A percentile compares a stretch with the other conserved stretches of the same genome.
Evolutionary conservation across 108 stramenopile genomes (phyloP).

Genomic region (Cyclotella choctawhatcheeana): DNA sequence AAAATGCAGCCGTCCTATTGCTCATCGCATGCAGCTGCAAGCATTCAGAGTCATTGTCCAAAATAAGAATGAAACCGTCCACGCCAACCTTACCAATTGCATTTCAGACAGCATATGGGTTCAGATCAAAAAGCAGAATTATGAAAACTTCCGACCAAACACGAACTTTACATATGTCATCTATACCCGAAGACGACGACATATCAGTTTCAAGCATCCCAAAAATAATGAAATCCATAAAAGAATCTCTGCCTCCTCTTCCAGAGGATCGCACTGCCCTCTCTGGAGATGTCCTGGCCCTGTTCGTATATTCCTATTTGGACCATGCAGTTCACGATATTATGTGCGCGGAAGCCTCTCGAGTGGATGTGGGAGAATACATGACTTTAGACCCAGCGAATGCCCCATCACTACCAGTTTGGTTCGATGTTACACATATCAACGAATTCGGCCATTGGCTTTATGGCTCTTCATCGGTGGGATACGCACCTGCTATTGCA

Average conservation of each 20-base stretch:
- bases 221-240: constrained; percentile 4
- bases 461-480: constrained; percentile 20
- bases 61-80: too few species aligned
- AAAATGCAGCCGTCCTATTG: too few species aligned
- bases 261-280: constrained; percentile 81
- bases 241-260: constrained; percentile 56
- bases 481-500: constrained; percentile 66
- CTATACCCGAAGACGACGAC: constrained; percentile 46
- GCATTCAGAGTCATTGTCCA: too few species aligned
- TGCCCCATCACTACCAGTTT: constrained; percentile 55
- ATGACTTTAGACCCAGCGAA: constrained; percentile 8
- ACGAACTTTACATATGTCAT: constrained; percentile 25
- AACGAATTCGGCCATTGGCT: constrained; percentile 40
- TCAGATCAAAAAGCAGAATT: neutral
- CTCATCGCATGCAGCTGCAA: too few species aligned
- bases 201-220: constrained; percentile 6
- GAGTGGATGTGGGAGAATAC: constrained; percentile 3
- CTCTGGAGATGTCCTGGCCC: constrained; percentile 72
- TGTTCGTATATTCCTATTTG: constrained; percentile 79
- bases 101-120: neutral
- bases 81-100: neutral
- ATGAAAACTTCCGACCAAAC: neutral
- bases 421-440: constrained; percentile 56
- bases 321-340: constrained; percentile 71
- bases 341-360: constrained; percentile 31